phyloP scores from a whole-genome alignment of 2,329 filamentous ascomycete species.

The Ophiocordyceps sinensis region DNA sequence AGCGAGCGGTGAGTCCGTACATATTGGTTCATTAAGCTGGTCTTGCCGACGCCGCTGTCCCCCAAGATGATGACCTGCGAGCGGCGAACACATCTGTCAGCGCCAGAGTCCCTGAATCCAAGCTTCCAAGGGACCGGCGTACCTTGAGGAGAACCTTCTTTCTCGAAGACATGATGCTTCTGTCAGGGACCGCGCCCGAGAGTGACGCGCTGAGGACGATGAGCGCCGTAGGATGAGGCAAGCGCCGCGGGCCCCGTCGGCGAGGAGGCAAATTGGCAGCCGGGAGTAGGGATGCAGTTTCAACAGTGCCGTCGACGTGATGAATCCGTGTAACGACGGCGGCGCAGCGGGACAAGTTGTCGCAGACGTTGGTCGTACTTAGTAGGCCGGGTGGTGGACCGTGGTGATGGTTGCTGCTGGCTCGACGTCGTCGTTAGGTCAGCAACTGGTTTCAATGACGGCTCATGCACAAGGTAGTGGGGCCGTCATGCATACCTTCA shows the following conservation, averaged over 20 bases:
- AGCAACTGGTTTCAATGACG: background rate
- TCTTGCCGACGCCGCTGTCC: slow-evolving; percentile 98
- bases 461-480: background rate
- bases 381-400: too few relatives aligned
- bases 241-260: too few relatives aligned
- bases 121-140: slow-evolving; percentile 11
- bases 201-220: slow-evolving; percentile 1
- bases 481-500: background rate
- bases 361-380: too few relatives aligned
- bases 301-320: too few relatives aligned
- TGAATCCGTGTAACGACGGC: background rate
- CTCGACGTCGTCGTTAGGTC: background rate
- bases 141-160: slow-evolving; percentile 92
- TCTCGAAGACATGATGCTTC: slow-evolving; percentile 52
- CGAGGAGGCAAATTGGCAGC: too few relatives aligned
- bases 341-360: too few relatives aligned
- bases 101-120: background rate
- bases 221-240: background rate
- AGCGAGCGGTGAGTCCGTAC: slow-evolving; percentile 39
- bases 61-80: slow-evolving; percentile 94
- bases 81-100: slow-evolving; percentile 1
- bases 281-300: too few relatives aligned
- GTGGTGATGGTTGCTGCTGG: too few relatives aligned
- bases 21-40: slow-evolving; percentile 99
- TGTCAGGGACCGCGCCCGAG: slow-evolving; percentile 6